Percentiles rank a stretch among this genome's conserved stretches.
These are phyloP conservation scores for Rhynchospora pubera DNA, from an alignment of 176 grass and related monocot species.

Conservation along the genomic window DNA sequence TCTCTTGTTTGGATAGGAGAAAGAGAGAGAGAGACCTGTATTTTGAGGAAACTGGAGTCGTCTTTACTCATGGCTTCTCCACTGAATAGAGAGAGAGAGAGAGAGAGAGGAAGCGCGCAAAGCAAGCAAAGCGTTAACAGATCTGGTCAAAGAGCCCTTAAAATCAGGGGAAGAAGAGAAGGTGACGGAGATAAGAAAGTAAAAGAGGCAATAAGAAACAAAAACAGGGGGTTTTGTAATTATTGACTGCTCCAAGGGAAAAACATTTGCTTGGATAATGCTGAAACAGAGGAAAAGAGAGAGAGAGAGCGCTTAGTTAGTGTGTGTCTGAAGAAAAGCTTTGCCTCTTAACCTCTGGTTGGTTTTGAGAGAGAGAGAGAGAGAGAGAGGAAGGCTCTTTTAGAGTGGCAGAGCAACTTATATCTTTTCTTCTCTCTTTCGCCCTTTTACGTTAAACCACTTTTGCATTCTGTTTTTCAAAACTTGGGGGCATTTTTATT, in stretches of 20 bases:
- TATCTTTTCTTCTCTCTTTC: slow-evolving; percentile 13
- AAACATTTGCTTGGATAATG: slow-evolving; percentile 24
- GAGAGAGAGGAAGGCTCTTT: not conserved
- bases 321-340: slow-evolving; percentile 14
- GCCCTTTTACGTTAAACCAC: not conserved
- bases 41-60: slow-evolving; percentile 51
- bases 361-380: slow-evolving; percentile 13
- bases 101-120: slow-evolving; percentile 5
- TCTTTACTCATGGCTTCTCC: slow-evolving; percentile 59
- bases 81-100: not conserved
- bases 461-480: slow-evolving; percentile 15
- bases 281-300: slow-evolving; percentile 10
- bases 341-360: not conserved
- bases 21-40: slow-evolving; percentile 50
- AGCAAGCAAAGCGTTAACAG: slow-evolving; percentile 21
- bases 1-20: not conserved
- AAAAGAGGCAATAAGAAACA: not conserved
- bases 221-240: not conserved
- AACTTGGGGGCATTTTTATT: not conserved
- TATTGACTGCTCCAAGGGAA: slow-evolving; percentile 7
- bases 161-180: slow-evolving; percentile 36
- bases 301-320: not conserved
- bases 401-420: not conserved
- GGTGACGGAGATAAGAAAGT: not conserved
- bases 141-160: slow-evolving; percentile 35